These are phyloP conservation scores for Trichoderma gamsii DNA, from an alignment of 495 filamentous ascomycete genomes.

Conservation along the genomic window DNA sequence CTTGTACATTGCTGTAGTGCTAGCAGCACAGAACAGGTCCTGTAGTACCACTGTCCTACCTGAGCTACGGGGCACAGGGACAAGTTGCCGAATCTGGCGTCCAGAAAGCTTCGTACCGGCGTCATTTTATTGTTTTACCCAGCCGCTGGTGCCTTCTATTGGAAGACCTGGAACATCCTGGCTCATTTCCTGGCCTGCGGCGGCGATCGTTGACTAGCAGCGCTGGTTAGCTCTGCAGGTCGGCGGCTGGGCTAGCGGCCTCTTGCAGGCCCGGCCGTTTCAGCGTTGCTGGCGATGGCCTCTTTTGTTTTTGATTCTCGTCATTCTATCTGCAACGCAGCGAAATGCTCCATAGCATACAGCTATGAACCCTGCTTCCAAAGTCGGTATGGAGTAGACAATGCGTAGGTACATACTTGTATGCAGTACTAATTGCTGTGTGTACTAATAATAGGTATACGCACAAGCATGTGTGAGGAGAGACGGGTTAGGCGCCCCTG, in stretches of 20 bases:
- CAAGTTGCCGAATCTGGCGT: no score
- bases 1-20: no score
- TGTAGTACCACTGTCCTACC: no score
- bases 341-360: neutral
- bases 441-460: no score
- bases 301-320: neutral
- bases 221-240: neutral
- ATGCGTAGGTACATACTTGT: no score
- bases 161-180: neutral
- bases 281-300: neutral
- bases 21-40: no score
- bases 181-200: neutral
- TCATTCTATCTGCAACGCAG: neutral
- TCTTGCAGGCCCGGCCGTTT: constrained; percentile 8
- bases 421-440: no score
- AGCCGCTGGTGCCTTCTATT: neutral
- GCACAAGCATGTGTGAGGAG: no score
- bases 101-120: neutral
- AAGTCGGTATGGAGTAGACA: neutral
- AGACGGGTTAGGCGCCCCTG: neutral
- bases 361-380: neutral
- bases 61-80: no score
- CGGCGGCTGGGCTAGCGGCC: neutral
- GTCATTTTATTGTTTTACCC: neutral
- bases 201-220: constrained; percentile 7